Evolutionary conservation across 345 rosid species (phyloP).

Genomic region (Viola odorata): DNA sequence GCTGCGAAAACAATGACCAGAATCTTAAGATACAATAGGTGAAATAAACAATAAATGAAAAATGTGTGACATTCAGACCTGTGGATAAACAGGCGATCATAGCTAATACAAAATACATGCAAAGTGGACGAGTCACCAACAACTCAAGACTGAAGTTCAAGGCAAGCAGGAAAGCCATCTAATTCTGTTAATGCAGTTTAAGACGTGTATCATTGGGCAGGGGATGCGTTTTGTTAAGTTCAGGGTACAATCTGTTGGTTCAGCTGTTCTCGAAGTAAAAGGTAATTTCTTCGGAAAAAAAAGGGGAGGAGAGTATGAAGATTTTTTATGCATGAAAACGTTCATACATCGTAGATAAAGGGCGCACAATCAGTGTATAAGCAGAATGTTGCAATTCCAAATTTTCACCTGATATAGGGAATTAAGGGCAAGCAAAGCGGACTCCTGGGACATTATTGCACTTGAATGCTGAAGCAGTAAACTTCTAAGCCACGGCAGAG

Average conservation of each 20-base stretch:
- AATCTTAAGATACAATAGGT: neutral
- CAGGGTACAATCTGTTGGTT: neutral
- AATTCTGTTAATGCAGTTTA: neutral
- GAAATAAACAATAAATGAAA: neutral
- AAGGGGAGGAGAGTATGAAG: neutral
- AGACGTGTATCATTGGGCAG: neutral
- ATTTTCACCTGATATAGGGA: constrained; percentile 73
- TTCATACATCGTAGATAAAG: neutral
- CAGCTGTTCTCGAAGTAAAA: neutral
- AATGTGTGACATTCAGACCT: neutral
- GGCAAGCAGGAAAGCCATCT: neutral
- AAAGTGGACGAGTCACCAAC: neutral
- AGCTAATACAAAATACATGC: neutral
- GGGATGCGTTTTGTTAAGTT: neutral
- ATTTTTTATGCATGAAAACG: neutral
- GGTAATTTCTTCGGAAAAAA: neutral
- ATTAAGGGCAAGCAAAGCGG: constrained; percentile 62
- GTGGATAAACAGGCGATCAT: neutral
- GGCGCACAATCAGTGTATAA: neutral
- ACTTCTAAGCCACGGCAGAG: constrained; percentile 85
- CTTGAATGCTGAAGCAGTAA: constrained; percentile 79
- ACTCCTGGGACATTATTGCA: constrained; percentile 79
- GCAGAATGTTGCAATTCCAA: neutral
- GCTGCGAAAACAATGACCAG: constrained; percentile 40
- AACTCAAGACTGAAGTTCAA: neutral